Evolutionary conservation across 257 asterid genomes (phyloP).

Genomic region (Nicotiana tomentosiformis): DNA sequence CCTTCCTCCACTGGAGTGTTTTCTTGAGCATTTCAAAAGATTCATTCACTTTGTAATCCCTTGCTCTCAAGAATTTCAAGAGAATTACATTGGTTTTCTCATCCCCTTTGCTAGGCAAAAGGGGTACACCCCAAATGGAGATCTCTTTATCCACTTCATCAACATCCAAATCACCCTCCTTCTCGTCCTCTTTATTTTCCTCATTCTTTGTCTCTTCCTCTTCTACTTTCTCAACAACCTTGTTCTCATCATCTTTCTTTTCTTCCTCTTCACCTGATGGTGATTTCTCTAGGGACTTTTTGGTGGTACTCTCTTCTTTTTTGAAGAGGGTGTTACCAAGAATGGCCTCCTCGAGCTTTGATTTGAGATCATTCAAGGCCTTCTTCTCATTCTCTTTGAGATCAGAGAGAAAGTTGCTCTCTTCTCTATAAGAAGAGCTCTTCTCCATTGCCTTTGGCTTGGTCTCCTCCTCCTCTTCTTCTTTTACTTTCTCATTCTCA

Average conservation of each 20-base stretch:
- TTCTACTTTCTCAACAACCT: conserved; percentile 10
- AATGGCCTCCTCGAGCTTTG: conserved; percentile 65
- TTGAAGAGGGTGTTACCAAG: conserved; percentile 41
- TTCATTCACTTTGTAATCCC: conserved; percentile 65
- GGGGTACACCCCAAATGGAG: conserved; percentile 73
- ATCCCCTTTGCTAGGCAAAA: conserved; percentile 50
- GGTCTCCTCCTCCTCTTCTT: conserved; percentile 31
- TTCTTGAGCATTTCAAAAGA: conserved; percentile 62
- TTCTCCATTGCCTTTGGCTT: conserved; percentile 42
- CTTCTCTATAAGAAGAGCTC: conserved; percentile 74
- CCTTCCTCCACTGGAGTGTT: conserved; percentile 72
- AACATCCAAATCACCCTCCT: conserved; percentile 1
- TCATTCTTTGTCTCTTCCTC: conserved; percentile 18
- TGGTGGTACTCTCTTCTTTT: conserved; percentile 18
- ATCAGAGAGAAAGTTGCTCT: conserved; percentile 62
- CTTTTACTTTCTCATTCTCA: conserved; percentile 25
- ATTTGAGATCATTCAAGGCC: conserved; percentile 52
- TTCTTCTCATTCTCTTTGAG: conserved; percentile 61
- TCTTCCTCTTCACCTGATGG: conserved; percentile 13
- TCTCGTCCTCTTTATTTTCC: conserved; percentile 1
- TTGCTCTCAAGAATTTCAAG: conserved; percentile 64
- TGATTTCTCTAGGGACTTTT: background rate
- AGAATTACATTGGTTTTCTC: conserved; percentile 57
- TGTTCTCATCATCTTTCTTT: conserved; percentile 8
- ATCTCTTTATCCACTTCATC: conserved; percentile 29